phyloP scores from a whole-genome alignment of 352 stramenopile genomes.

The Phytopythium helicoides region DNA sequence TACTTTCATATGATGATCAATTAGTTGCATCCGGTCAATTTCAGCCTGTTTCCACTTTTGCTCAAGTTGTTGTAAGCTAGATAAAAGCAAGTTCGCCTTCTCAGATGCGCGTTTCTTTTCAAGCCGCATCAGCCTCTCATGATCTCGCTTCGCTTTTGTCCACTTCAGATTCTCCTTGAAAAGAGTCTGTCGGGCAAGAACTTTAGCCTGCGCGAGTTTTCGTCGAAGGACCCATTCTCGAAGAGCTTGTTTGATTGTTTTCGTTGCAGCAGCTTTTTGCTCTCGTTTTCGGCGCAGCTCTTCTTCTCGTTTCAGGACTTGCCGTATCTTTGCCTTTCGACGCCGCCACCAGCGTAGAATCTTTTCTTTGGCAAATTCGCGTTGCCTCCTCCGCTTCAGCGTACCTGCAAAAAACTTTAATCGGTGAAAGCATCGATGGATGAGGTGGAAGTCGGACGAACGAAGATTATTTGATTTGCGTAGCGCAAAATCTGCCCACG shows the following conservation, averaged over 20 bases:
- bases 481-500: conserved; percentile 1
- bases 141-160: conserved; percentile 43
- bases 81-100: conserved; percentile 29
- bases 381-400: conserved; percentile 14
- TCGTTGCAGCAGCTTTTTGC: conserved; percentile 18
- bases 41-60: conserved; percentile 35
- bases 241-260: conserved; percentile 40
- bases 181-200: conserved; percentile 29
- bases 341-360: conserved; percentile 48
- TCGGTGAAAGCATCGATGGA: conserved; percentile 47
- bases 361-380: conserved; percentile 25
- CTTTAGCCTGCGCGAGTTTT: conserved; percentile 27
- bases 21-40: conserved; percentile 17
- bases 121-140: conserved; percentile 31
- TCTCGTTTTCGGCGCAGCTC: conserved; percentile 14
- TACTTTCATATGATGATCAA: conserved; percentile 25
- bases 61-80: conserved; percentile 35
- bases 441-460: conserved; percentile 21
- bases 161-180: conserved; percentile 45
- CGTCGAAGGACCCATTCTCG: conserved; percentile 39
- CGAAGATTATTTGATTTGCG: background rate
- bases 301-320: conserved; percentile 9
- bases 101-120: conserved; percentile 34
- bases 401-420: conserved; percentile 34
- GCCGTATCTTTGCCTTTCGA: conserved; percentile 9